Conservation (phyloP, 345 rosid species). For the Tarenaya hassleriana region DNA sequence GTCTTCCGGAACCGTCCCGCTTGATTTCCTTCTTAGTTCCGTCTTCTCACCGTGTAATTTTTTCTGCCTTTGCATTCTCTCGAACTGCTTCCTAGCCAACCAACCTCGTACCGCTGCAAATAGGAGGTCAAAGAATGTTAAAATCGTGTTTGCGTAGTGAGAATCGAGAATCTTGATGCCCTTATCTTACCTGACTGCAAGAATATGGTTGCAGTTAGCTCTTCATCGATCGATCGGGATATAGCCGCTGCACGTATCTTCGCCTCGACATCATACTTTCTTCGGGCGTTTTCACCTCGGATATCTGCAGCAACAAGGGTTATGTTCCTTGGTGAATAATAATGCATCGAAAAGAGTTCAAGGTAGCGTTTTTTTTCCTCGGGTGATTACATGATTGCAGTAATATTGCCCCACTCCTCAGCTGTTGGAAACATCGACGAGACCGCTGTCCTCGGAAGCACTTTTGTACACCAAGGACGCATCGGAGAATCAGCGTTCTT, state of each 20-base stretch:
- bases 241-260: conserved; percentile 19
- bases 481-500: conserved; percentile 56
- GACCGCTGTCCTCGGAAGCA: conserved; percentile 59
- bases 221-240: conserved; percentile 3
- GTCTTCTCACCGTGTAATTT: conserved; percentile 28
- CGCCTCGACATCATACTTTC: conserved; percentile 20
- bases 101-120: conserved; percentile 62
- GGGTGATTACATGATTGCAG: conserved; percentile 67
- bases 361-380: no score
- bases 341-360: background rate
- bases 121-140: conserved; percentile 8
- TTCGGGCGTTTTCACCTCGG: conserved; percentile 51
- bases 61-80: conserved; percentile 23
- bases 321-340: no score
- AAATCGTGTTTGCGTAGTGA: background rate
- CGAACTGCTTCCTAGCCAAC: conserved; percentile 46
- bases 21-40: conserved; percentile 31
- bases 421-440: conserved; percentile 42
- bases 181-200: conserved; percentile 53
- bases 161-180: no score
- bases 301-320: conserved; percentile 37
- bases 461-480: conserved; percentile 63
- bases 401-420: conserved; percentile 38
- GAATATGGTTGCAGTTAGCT: conserved; percentile 33
- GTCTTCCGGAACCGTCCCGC: conserved; percentile 39